phyloP scores from a whole-genome alignment of 2,329 filamentous ascomycete genomes.

The Fusarium concolor region DNA sequence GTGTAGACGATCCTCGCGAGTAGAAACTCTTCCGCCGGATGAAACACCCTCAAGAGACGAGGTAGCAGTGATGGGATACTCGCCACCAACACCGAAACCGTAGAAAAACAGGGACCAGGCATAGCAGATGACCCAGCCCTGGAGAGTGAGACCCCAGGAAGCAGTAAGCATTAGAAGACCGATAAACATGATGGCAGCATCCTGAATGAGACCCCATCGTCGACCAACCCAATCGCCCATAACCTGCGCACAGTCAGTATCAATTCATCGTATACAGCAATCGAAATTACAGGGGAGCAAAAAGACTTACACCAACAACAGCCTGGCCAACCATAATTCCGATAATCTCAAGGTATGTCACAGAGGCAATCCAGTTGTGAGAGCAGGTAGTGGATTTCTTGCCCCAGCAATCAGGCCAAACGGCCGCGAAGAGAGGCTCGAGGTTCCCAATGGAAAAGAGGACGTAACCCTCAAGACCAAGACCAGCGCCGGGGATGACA shows the following conservation, averaged over 20 bases:
- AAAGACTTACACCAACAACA: constrained; percentile 76
- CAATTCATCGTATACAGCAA: background rate
- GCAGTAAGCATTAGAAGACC: constrained; percentile 92
- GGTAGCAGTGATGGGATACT: constrained; percentile 97
- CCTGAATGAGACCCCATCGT: constrained; percentile 95
- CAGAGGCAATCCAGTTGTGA: constrained; percentile 81
- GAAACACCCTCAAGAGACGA: constrained; percentile 93
- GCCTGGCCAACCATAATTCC: constrained; percentile 97
- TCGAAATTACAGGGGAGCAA: background rate
- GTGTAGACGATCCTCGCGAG: constrained; percentile 91
- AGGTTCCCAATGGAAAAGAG: constrained; percentile 97
- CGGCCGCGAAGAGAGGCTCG: constrained; percentile 79
- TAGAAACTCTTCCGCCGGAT: constrained; percentile 87
- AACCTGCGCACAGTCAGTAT: constrained; percentile 52
- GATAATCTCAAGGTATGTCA: constrained; percentile 92
- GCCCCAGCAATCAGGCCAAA: constrained; percentile 85
- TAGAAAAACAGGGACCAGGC: constrained; percentile 91
- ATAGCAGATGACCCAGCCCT: constrained; percentile 98
- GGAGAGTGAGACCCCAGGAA: constrained; percentile 85
- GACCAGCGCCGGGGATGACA: constrained; percentile 90
- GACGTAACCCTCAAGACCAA: constrained; percentile 94
- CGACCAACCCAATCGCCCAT: constrained; percentile 83
- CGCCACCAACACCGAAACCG: constrained; percentile 76
- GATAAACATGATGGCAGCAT: constrained; percentile 92
- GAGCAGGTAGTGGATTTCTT: constrained; percentile 71